phyloP scores from a whole-genome alignment of 129 eudicot species.

The Smallanthus sonchifolius region DNA sequence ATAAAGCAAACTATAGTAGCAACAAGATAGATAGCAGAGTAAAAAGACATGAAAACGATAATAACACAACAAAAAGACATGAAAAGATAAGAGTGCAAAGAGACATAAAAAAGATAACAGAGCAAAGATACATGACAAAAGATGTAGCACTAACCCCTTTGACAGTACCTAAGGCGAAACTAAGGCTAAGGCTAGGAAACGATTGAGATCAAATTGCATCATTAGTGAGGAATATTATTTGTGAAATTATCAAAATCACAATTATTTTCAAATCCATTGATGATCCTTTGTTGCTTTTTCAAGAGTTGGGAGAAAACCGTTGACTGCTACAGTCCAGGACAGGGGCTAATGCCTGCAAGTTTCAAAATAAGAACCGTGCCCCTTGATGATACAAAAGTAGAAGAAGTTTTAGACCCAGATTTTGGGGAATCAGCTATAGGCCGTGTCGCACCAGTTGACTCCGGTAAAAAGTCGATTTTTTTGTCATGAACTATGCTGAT shows the following conservation, averaged over 20 bases:
- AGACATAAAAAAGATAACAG: no score
- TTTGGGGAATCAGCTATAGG: conserved; percentile 99
- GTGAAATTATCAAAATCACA: background rate
- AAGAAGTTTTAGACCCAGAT: conserved; percentile 97
- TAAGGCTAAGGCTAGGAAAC: background rate
- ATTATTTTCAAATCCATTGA: background rate
- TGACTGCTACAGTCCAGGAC: conserved; percentile 99
- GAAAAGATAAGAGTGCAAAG: no score
- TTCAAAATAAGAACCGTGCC: conserved; percentile 83
- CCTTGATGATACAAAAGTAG: conserved; percentile 68
- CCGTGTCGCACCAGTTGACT: conserved; percentile 99
- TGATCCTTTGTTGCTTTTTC: conserved; percentile 7
- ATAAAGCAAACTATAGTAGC: no score
- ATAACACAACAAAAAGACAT: no score
- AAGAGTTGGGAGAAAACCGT: conserved; percentile 99
- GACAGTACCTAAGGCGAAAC: no score
- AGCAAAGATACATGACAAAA: no score
- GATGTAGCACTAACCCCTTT: no score
- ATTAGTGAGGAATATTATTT: background rate
- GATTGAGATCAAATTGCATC: background rate
- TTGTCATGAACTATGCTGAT: background rate
- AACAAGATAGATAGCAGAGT: no score
- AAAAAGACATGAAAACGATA: no score
- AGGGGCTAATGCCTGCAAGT: conserved; percentile 99
- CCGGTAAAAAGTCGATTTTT: conserved; percentile 46